phyloP scores from a whole-genome alignment of 768 basidiomycete species.

The Ephemerocybe angulata region DNA sequence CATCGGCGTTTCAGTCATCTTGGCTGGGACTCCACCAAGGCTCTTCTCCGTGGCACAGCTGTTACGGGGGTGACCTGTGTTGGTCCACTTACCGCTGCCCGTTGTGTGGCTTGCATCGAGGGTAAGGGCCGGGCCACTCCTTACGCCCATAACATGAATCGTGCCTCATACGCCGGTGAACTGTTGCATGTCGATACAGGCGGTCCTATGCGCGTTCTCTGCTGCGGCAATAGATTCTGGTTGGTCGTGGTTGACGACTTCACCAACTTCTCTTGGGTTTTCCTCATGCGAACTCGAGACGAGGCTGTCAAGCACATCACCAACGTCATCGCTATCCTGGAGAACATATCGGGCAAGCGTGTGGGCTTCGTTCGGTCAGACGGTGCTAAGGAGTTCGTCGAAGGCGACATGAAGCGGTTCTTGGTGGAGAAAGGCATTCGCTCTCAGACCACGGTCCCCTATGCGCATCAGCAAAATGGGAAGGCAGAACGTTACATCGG shows the following conservation, averaged over 20 bases:
- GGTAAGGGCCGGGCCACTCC: neutral
- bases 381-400: neutral
- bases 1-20: slow-evolving; percentile 24
- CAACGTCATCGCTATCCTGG: slow-evolving; percentile 22
- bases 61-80: slow-evolving; percentile 10
- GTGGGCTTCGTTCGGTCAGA: neutral
- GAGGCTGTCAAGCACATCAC: slow-evolving; percentile 17
- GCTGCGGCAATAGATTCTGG: slow-evolving; percentile 10
- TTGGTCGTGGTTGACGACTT: slow-evolving; percentile 15
- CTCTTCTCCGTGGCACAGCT: slow-evolving; percentile 14
- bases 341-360: slow-evolving; percentile 15
- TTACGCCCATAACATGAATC: neutral
- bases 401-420: neutral
- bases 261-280: slow-evolving; percentile 15
- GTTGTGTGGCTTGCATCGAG: neutral
- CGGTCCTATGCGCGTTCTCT: slow-evolving; percentile 19
- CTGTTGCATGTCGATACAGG: slow-evolving; percentile 24
- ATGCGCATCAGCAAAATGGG: too few relatives aligned
- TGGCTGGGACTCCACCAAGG: slow-evolving; percentile 15
- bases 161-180: slow-evolving; percentile 12
- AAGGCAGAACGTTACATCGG: slow-evolving; percentile 26
- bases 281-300: slow-evolving; percentile 4
- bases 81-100: neutral
- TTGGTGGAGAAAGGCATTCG: neutral
- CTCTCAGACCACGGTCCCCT: too few relatives aligned